phyloP scores from a whole-genome alignment of 768 basidiomycete genomes.

The Trametopsis cervina region DNA sequence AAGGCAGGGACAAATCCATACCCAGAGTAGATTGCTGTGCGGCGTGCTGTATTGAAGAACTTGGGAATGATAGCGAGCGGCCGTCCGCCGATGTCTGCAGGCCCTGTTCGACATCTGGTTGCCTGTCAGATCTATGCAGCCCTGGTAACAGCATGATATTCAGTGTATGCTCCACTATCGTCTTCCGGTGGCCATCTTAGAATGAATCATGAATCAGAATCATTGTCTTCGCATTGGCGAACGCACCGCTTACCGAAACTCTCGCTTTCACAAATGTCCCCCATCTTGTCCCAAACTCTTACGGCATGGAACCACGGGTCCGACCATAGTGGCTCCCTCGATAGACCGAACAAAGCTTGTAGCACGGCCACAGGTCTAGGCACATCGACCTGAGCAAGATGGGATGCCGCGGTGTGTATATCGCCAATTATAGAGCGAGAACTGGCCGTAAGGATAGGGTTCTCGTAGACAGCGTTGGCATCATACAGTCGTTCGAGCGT shows the following conservation, averaged over 20 bases:
- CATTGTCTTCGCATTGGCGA: not conserved
- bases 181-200: conserved; percentile 73
- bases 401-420: conserved; percentile 55
- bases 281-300: conserved; percentile 68
- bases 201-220: not conserved
- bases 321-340: conserved; percentile 25
- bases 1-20: conserved; percentile 46
- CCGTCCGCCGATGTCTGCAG: conserved; percentile 4
- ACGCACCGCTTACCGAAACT: conserved; percentile 52
- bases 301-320: conserved; percentile 54
- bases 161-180: conserved; percentile 74
- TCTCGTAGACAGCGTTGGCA: conserved; percentile 71
- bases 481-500: conserved; percentile 63
- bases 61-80: conserved; percentile 16
- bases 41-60: conserved; percentile 21
- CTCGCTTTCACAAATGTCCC: conserved; percentile 71
- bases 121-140: conserved; percentile 37
- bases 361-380: conserved; percentile 62
- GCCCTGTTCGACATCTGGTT: not conserved
- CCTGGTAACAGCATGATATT: conserved; percentile 72
- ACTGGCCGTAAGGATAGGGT: conserved; percentile 69
- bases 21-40: conserved; percentile 11
- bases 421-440: conserved; percentile 68
- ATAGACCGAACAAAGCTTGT: conserved; percentile 45
- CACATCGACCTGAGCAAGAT: conserved; percentile 54